Conservation (phyloP, 1,284 basidiomycete species). For the Tausonia pullulans region DNA sequence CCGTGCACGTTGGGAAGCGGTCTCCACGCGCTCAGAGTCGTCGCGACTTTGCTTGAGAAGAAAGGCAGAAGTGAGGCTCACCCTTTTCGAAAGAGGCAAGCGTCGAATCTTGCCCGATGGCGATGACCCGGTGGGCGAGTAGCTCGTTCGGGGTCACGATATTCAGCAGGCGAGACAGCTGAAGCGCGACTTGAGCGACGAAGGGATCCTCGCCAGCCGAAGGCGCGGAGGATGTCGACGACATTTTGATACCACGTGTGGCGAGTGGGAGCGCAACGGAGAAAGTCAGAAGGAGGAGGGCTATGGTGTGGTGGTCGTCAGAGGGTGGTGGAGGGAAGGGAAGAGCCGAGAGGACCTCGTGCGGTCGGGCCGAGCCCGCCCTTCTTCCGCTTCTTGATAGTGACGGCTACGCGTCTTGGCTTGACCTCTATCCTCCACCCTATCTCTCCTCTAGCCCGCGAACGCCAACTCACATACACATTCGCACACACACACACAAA, state of each 20-base stretch:
- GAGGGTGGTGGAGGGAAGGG: background rate
- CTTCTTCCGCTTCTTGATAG: too few species aligned
- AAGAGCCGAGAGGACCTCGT: too few species aligned
- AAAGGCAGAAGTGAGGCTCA: constrained; percentile 23
- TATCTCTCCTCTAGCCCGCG: too few species aligned
- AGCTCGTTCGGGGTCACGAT: constrained; percentile 69
- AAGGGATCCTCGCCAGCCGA: constrained; percentile 37
- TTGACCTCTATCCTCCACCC: too few species aligned
- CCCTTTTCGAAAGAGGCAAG: constrained; percentile 52
- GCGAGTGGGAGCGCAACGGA: background rate
- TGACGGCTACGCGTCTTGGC: too few species aligned
- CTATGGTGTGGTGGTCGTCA: background rate
- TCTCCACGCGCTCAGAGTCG: background rate
- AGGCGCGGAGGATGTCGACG: background rate
- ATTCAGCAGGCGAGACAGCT: constrained; percentile 68
- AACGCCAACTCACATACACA: too few species aligned
- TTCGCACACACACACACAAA: too few species aligned
- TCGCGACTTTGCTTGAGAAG: background rate
- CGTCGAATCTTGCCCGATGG: constrained; percentile 57
- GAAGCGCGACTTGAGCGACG: constrained; percentile 63
- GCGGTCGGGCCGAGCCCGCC: too few species aligned
- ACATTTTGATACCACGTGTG: background rate
- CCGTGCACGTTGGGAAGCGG: background rate
- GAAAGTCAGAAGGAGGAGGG: background rate
- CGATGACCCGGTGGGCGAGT: constrained; percentile 62